A percentile compares a stretch with the other conserved stretches of the same genome.
Evolutionary conservation across 2,329 filamentous ascomycete species (phyloP).

Genomic region (Beauveria varroae): DNA sequence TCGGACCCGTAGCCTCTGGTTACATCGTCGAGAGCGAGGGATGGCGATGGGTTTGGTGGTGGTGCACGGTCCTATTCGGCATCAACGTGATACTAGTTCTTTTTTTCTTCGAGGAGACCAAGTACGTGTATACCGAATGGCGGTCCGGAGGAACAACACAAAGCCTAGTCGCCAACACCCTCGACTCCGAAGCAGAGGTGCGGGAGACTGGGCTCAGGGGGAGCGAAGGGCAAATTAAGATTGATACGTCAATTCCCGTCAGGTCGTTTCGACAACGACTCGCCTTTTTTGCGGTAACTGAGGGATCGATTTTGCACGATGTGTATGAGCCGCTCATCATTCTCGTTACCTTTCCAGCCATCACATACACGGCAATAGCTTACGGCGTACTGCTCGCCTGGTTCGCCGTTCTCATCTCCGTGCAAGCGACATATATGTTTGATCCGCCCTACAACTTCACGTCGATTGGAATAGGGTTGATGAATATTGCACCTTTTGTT

Average conservation of each 20-base stretch:
- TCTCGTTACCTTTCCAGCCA: slow-evolving; percentile 21
- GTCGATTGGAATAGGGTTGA: slow-evolving; percentile 18
- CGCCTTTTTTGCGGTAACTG: slow-evolving; percentile 16
- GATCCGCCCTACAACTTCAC: slow-evolving; percentile 24
- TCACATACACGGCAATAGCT: slow-evolving; percentile 31
- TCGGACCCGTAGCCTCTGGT: slow-evolving; percentile 24
- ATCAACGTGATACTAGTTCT: slow-evolving; percentile 15
- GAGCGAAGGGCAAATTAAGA: slow-evolving; percentile 24
- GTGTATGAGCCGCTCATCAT: slow-evolving; percentile 14
- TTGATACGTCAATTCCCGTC: slow-evolving; percentile 15
- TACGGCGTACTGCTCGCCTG: slow-evolving; percentile 31
- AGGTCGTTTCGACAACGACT: slow-evolving; percentile 16
- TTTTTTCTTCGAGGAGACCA: slow-evolving; percentile 29
- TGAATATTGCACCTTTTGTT: slow-evolving; percentile 24
- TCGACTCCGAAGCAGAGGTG: background rate
- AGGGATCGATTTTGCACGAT: slow-evolving; percentile 10
- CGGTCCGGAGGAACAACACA: background rate
- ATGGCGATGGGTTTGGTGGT: slow-evolving; percentile 34
- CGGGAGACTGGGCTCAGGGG: slow-evolving; percentile 9
- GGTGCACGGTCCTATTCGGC: slow-evolving; percentile 17
- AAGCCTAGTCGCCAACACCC: background rate
- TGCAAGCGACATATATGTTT: slow-evolving; percentile 19
- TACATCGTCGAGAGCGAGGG: slow-evolving; percentile 18
- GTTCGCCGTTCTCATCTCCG: slow-evolving; percentile 21
- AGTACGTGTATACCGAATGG: slow-evolving; percentile 15